Conservation (phyloP, 441 rosid genomes). For the Geranium incanum region DNA sequence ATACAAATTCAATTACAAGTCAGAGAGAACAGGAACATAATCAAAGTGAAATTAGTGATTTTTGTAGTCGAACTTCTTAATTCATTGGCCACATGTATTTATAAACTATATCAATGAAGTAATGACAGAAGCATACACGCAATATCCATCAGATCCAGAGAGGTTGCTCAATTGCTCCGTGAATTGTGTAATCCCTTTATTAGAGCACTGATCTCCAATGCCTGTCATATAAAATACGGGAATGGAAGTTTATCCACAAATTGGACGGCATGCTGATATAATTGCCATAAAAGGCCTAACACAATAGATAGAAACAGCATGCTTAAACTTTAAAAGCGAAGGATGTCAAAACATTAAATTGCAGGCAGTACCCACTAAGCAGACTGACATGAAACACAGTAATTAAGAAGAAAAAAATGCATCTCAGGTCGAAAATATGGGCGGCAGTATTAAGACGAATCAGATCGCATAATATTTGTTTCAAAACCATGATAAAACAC, state of each 20-base stretch:
- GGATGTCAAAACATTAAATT: background rate
- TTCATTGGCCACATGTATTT: background rate
- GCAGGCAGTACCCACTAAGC: background rate
- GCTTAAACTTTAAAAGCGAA: background rate
- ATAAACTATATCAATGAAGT: background rate
- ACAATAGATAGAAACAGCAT: background rate
- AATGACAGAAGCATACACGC: slow-evolving; percentile 47
- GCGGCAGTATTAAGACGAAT: background rate
- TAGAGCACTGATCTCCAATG: slow-evolving; percentile 67
- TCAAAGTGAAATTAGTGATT: background rate
- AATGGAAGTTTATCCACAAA: background rate
- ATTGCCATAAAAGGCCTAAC: background rate
- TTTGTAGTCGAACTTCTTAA: background rate
- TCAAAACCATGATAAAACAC: background rate
- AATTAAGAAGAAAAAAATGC: background rate
- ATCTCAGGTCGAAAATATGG: background rate
- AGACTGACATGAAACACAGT: background rate
- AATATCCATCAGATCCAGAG: slow-evolving; percentile 69
- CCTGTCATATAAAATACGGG: slow-evolving; percentile 36
- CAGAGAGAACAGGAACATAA: background rate
- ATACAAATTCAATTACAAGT: background rate
- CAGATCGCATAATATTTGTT: background rate
- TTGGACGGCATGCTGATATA: background rate
- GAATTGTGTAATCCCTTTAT: slow-evolving; percentile 45
- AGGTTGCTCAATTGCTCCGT: slow-evolving; percentile 42